These are phyloP conservation scores for Kalmanozyma brasiliensis DNA, from an alignment of 1,284 basidiomycete species.

Conservation along the genomic window DNA sequence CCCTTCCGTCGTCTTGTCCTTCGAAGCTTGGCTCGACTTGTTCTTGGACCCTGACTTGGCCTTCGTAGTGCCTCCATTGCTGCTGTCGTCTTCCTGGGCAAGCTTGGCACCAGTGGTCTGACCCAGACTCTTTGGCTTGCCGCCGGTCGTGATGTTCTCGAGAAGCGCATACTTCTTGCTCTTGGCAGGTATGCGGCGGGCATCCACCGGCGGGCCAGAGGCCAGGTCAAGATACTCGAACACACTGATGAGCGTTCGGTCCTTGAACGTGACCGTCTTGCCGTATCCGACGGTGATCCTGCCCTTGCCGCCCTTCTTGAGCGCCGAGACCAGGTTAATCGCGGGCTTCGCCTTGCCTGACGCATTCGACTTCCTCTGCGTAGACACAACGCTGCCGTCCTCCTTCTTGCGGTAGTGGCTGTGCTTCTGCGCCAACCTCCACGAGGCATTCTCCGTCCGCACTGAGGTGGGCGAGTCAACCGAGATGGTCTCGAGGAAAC, in stretches of 20 bases:
- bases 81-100: conserved; percentile 21
- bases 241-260: conserved; percentile 69
- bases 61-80: conserved; percentile 12
- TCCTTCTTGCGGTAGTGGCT: conserved; percentile 54
- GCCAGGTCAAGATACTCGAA: conserved; percentile 71
- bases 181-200: conserved; percentile 66
- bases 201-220: conserved; percentile 69
- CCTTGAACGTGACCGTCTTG: conserved; percentile 70
- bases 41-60: conserved; percentile 16
- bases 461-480: conserved; percentile 61
- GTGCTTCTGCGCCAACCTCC: conserved; percentile 60
- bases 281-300: conserved; percentile 70
- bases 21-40: conserved; percentile 24
- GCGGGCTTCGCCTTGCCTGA: conserved; percentile 43
- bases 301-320: conserved; percentile 70
- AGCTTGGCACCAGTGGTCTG: conserved; percentile 57
- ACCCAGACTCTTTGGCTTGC: conserved; percentile 65
- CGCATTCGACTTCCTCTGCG: conserved; percentile 26
- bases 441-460: conserved; percentile 61
- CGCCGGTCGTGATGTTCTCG: conserved; percentile 69
- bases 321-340: conserved; percentile 67
- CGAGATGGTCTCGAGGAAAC: conserved; percentile 71
- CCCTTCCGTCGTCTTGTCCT: conserved; percentile 20
- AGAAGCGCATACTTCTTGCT: conserved; percentile 68
- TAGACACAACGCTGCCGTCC: conserved; percentile 23